Percentiles rank a stretch among this genome's conserved stretches.
These are phyloP conservation scores for Leucosporidium yakuticum DNA, from an alignment of 768 basidiomycete species.

Conservation along the genomic window DNA sequence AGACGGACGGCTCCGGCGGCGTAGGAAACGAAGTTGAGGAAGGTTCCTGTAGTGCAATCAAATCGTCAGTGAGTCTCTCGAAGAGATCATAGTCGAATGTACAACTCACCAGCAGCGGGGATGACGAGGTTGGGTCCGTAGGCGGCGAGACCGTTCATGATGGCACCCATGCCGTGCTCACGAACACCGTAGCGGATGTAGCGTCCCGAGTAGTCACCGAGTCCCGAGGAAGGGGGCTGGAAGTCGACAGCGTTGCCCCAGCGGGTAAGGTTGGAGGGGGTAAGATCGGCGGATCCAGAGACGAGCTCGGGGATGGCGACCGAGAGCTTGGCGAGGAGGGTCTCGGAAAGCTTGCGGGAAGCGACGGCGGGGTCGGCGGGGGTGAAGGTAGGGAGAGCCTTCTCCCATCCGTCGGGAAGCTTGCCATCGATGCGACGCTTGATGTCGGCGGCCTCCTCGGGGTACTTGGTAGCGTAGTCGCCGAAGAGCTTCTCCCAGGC, in stretches of 20 bases:
- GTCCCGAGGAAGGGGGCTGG: constrained; percentile 77
- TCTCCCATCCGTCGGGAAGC: constrained; percentile 82
- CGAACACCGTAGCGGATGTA: constrained; percentile 90
- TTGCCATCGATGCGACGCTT: constrained; percentile 73
- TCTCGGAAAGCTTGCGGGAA: constrained; percentile 87
- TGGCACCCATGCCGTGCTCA: constrained; percentile 95
- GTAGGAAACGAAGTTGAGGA: constrained; percentile 51
- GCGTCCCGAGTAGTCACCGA: constrained; percentile 76
- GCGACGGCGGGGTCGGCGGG: constrained; percentile 76
- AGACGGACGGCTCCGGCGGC: constrained; percentile 87
- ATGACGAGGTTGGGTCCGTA: constrained; percentile 73
- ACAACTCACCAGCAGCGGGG: constrained; percentile 54
- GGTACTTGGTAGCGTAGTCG: constrained; percentile 69
- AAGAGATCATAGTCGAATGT: neutral
- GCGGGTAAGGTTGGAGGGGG: constrained; percentile 57
- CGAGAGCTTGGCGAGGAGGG: constrained; percentile 68
- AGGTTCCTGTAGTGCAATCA: constrained; percentile 57
- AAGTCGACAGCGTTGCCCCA: constrained; percentile 80
- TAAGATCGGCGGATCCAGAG: constrained; percentile 42
- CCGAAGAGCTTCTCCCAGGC: constrained; percentile 66
- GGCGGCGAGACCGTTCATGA: constrained; percentile 74
- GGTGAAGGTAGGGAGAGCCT: constrained; percentile 76
- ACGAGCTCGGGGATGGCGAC: constrained; percentile 70
- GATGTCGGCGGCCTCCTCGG: constrained; percentile 77
- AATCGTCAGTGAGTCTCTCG: neutral